Base-by-base conservation (phyloP, 345 rosid genomes). In the Eucalyptus marginata region DNA sequence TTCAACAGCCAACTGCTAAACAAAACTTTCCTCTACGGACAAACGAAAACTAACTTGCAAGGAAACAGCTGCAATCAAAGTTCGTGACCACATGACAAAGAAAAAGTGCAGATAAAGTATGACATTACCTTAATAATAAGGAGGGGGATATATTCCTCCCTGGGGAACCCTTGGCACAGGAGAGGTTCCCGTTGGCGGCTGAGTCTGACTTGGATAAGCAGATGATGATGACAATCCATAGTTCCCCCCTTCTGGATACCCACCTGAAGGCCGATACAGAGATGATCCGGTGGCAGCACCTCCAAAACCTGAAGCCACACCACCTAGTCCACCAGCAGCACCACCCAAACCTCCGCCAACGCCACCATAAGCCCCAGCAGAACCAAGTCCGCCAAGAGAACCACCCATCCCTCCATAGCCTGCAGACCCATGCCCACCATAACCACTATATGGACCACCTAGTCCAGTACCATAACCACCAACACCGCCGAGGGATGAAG, bases 71-170 rank as follows among this genome's bases (percentile, higher is more conserved):
- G 87, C 56, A 31, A 51, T 50, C 44, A 50, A 6, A 29, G 43
- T 7, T 13, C 36, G 25, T n/a, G 46, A 86, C 31, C 40, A 5
- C 64, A 6, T 43, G n/a, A 86, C 29, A 31, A 86, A 31, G 87
- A 17, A 71, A 49, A n/a, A 10, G 25, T 14, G 83, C 9, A 87
- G 17, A 31, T 87, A 43, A 59, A 64, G 64, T 14, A 86, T 29
- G 24, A 59, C 43, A 90, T 89, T 88, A 91, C 95, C 99, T 96
- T 95, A 96, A 93, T 93, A 96, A 90, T 95, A 94, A 68, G 97
- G 94, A 31, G 97, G 98, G 3, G 96, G 96, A 87, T 96, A 96
- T 95, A 95, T 94, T 88, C 94, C 96, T n/a, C 96, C 94, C 14
- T 93, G 94, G 49, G 96, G 96, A 91, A 95, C 95, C 90, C 98